These are phyloP conservation scores for Didymella pinodella DNA, from an alignment of 2,329 filamentous ascomycete genomes.

Conservation along the genomic window DNA sequence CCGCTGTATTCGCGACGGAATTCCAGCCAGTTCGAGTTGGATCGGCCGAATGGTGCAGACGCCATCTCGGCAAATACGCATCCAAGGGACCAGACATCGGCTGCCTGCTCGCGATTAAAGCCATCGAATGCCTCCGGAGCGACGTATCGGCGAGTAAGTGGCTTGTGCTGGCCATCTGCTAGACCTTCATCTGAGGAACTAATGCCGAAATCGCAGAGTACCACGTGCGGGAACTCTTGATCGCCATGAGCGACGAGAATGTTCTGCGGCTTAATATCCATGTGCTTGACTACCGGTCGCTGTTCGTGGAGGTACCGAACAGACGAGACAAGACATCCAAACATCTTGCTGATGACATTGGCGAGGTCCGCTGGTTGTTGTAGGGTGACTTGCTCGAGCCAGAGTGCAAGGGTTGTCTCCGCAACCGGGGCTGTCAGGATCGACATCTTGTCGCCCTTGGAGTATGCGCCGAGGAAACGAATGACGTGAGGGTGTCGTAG, in stretches of 20 bases:
- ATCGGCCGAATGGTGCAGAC: slow-evolving; percentile 34
- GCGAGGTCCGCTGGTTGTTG: slow-evolving; percentile 35
- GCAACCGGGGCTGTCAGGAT: slow-evolving; percentile 49
- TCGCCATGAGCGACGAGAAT: slow-evolving; percentile 46
- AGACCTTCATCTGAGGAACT: slow-evolving; percentile 42
- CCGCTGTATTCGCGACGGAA: slow-evolving; percentile 43
- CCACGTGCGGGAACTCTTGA: slow-evolving; percentile 42
- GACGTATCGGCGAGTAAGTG: slow-evolving; percentile 46
- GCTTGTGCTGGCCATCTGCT: slow-evolving; percentile 29
- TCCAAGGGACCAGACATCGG: slow-evolving; percentile 92
- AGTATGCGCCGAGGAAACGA: slow-evolving; percentile 48
- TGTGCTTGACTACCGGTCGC: slow-evolving; percentile 47
- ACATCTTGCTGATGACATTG: slow-evolving; percentile 44
- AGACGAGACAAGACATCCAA: slow-evolving; percentile 48
- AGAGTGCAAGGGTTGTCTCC: slow-evolving; percentile 47
- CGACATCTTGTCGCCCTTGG: slow-evolving; percentile 48
- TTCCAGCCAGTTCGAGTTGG: slow-evolving; percentile 34
- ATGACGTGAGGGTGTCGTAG: slow-evolving; percentile 52
- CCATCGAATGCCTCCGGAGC: slow-evolving; percentile 48
- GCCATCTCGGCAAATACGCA: slow-evolving; percentile 98
- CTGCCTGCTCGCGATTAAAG: slow-evolving; percentile 39
- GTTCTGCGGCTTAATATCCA: slow-evolving; percentile 52
- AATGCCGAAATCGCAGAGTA: slow-evolving; percentile 51
- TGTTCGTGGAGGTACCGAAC: slow-evolving; percentile 49
- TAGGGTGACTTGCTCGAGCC: slow-evolving; percentile 37